A percentile compares a stretch with the other conserved stretches of the same genome.
Conservation (phyloP, 2,329 filamentous ascomycete species). For the Monosporascus sp. region DNA sequence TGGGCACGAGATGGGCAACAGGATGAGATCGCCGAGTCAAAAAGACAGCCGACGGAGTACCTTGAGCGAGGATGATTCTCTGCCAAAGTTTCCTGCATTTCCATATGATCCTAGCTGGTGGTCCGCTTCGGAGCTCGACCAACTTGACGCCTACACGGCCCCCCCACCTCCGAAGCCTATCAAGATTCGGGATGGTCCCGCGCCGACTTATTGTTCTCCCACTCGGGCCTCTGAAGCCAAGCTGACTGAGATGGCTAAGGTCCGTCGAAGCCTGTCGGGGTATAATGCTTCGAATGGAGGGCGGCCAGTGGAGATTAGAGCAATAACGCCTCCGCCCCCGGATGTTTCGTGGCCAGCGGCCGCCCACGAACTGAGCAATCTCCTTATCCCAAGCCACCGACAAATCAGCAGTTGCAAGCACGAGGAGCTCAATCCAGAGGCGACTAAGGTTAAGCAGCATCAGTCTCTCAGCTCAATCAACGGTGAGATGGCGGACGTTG, state of each 20-base stretch:
- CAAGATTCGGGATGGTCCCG: constrained; percentile 50
- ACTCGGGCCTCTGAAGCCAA: constrained; percentile 85
- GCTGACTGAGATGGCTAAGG: constrained; percentile 61
- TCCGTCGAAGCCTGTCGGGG: constrained; percentile 59
- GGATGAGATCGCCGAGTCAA: constrained; percentile 35
- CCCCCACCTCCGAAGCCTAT: constrained; percentile 44
- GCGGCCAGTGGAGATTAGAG: constrained; percentile 31
- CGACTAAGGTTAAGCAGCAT: constrained; percentile 54
- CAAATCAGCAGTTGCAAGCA: constrained; percentile 70
- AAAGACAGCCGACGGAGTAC: constrained; percentile 24
- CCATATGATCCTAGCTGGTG: constrained; percentile 69
- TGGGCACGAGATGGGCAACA: constrained; percentile 54
- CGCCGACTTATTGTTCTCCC: constrained; percentile 76
- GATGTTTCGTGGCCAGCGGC: constrained; percentile 82
- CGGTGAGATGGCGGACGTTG: constrained; percentile 21
- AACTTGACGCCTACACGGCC: constrained; percentile 58
- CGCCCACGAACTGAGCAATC: constrained; percentile 74
- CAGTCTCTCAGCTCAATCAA: constrained; percentile 45
- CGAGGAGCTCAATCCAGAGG: constrained; percentile 72
- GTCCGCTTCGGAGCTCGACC: constrained; percentile 59
- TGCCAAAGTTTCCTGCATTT: constrained; percentile 28
- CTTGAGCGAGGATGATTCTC: constrained; percentile 21
- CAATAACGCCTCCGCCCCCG: constrained; percentile 65
- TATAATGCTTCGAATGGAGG: constrained; percentile 31
- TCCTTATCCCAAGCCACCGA: constrained; percentile 72